Base-by-base conservation (phyloP, 73 alveolate species). In the Paraurostyla sp. region DNA sequence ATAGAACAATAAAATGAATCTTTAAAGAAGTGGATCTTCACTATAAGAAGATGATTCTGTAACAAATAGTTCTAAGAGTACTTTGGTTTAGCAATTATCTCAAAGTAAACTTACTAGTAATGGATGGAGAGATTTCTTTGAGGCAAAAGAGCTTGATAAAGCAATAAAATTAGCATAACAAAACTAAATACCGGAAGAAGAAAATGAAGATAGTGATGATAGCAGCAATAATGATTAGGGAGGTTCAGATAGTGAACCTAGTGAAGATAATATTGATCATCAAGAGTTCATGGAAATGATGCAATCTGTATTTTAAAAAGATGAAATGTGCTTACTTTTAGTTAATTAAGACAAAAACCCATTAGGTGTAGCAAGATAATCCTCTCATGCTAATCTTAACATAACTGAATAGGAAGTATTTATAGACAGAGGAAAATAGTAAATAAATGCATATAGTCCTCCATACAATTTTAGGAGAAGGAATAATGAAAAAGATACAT, bases 111-210 rank as follows among this genome's bases (percentile, higher is more conserved):
- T 73, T 36, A n/a, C n/a, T n/a, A n/a, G n/a, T n/a, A n/a, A n/a
- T n/a, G n/a, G n/a, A n/a, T 86, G 93, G 93, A 30, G 84, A 36
- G 73, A 73, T 40, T 86, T 73, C 43, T 86, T 86, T 49, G 62
- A 52, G 29, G 15, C 29, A 22, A 54, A 71, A 36, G 93, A 86
- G 56, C 9, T 86, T 16, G 83, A 51, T 4, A 80, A 86, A 20
- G 88, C 88, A 7, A 78, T 78, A 0, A 54, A 1, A 11, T 1
- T 35, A 4, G 78, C 62, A 7, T 54, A 51, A 11, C 46, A 51
- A 23, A 50, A 56, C 13, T 18, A 59, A 81, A 65, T 49, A 11
- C 58, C 32, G 13, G 91, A 57, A 27, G 71, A 41, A 35, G 80
- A 81, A 58, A 36, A 56, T 30, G 82, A 59, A 40, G 80, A 81